These are phyloP conservation scores for Solanum sitiens DNA, from an alignment of 257 asterid species.

Conservation along the genomic window DNA sequence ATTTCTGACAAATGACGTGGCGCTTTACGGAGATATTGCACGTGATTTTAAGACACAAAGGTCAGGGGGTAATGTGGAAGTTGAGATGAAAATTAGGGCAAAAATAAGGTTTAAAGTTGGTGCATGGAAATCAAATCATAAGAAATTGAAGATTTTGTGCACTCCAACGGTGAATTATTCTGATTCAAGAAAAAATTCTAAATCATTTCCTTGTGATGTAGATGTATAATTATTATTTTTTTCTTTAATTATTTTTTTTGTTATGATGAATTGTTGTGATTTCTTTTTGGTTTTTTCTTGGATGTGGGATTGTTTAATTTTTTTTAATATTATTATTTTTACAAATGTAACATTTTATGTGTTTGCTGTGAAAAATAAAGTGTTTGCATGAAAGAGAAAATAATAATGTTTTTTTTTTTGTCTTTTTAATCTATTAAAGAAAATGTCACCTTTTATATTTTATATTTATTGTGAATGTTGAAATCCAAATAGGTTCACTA, in stretches of 20 bases:
- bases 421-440: background rate
- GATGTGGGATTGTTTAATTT: background rate
- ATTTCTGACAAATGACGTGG: conserved; percentile 32
- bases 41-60: conserved; percentile 47
- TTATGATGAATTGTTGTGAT: background rate
- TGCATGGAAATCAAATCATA: conserved; percentile 37
- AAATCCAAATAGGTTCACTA: too few species aligned
- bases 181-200: conserved; percentile 26
- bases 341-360: background rate
- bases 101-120: conserved; percentile 71
- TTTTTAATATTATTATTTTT: background rate
- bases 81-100: conserved; percentile 50
- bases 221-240: conserved; percentile 15
- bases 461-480: too few species aligned
- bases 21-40: conserved; percentile 34
- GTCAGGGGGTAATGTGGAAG: conserved; percentile 29
- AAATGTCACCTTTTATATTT: background rate
- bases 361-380: background rate
- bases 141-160: conserved; percentile 46
- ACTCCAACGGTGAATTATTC: conserved; percentile 28
- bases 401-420: background rate
- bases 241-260: background rate
- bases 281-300: background rate
- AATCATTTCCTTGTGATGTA: conserved; percentile 40
- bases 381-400: background rate